A percentile compares a stretch with the other conserved stretches of the same genome.
Conservation (phyloP, 495 filamentous ascomycete genomes). For the Xylaria sp. region DNA sequence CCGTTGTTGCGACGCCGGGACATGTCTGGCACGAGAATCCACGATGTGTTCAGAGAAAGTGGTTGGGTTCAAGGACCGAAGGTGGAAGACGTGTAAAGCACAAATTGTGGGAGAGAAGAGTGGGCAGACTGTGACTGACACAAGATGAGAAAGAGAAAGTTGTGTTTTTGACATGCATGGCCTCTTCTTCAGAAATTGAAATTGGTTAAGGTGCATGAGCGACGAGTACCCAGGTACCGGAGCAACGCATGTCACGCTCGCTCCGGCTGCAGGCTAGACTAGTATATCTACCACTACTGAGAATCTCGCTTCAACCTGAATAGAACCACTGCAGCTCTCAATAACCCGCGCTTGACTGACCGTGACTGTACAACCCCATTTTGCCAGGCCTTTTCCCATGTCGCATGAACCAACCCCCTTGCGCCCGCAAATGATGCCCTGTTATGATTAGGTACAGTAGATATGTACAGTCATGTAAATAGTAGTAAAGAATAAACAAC, state of each 20-base stretch:
- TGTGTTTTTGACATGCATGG: background rate
- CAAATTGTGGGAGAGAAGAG: background rate
- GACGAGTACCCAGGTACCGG: background rate
- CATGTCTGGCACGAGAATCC: background rate
- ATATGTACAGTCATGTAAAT: conserved; percentile 15
- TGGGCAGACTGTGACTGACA: background rate
- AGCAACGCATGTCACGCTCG: background rate
- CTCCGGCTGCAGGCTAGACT: background rate
- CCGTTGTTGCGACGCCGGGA: background rate
- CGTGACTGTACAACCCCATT: conserved; percentile 13
- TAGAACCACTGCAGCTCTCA: background rate
- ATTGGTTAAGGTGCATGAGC: background rate
- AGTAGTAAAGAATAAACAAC: conserved; percentile 32
- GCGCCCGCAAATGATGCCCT: conserved; percentile 15
- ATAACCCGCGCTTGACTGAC: background rate
- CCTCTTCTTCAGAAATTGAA: background rate
- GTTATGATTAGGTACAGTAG: conserved; percentile 9
- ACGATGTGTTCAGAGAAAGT: background rate
- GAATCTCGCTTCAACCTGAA: background rate
- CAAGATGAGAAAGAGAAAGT: background rate
- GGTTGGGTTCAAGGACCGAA: background rate
- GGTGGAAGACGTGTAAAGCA: background rate
- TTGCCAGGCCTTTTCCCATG: conserved; percentile 7
- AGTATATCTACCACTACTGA: background rate
- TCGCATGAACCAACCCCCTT: background rate